These are phyloP conservation scores for Hemileccinum impolitum DNA, from an alignment of 768 basidiomycete species.

Conservation along the genomic window DNA sequence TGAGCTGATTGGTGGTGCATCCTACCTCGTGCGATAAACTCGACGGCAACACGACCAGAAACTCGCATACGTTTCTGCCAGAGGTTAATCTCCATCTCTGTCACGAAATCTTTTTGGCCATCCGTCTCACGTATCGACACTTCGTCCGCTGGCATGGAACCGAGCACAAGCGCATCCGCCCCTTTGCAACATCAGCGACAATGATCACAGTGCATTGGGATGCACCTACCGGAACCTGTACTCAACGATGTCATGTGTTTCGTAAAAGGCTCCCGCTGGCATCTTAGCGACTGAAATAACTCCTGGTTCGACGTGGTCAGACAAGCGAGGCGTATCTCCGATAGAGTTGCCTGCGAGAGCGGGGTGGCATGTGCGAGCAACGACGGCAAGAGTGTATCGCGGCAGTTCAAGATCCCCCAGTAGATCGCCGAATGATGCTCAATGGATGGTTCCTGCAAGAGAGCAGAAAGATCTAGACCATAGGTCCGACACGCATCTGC, in stretches of 20 bases:
- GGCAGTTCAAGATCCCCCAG: slow-evolving; percentile 67
- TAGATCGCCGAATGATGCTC: slow-evolving; percentile 67
- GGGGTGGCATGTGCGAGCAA: slow-evolving; percentile 53
- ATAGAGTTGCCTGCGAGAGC: slow-evolving; percentile 40
- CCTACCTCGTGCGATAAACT: slow-evolving; percentile 62
- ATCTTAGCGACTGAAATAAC: slow-evolving; percentile 26
- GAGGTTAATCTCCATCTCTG: slow-evolving; percentile 40
- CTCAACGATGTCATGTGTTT: slow-evolving; percentile 12
- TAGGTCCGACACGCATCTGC: slow-evolving; percentile 54
- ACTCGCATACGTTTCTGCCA: slow-evolving; percentile 76
- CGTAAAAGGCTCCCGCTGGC: slow-evolving; percentile 9
- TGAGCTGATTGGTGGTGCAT: no score
- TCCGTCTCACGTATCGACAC: slow-evolving; percentile 51
- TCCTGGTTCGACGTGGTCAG: slow-evolving; percentile 31
- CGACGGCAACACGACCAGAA: slow-evolving; percentile 48
- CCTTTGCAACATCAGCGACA: slow-evolving; percentile 24
- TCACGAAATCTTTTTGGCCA: slow-evolving; percentile 52
- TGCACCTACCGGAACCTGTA: slow-evolving; percentile 9
- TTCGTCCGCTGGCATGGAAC: slow-evolving; percentile 48
- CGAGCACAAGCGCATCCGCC: slow-evolving; percentile 46
- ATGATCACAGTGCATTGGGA: no score
- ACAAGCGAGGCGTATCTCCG: slow-evolving; percentile 67
- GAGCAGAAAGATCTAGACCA: slow-evolving; percentile 44
- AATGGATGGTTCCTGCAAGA: slow-evolving; percentile 62
- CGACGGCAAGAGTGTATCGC: slow-evolving; percentile 39